Evolutionary conservation across 2,329 filamentous ascomycete genomes (phyloP), one percentile per base, ranked within the genome.

Genomic region (Diaporthe eres): DNA sequence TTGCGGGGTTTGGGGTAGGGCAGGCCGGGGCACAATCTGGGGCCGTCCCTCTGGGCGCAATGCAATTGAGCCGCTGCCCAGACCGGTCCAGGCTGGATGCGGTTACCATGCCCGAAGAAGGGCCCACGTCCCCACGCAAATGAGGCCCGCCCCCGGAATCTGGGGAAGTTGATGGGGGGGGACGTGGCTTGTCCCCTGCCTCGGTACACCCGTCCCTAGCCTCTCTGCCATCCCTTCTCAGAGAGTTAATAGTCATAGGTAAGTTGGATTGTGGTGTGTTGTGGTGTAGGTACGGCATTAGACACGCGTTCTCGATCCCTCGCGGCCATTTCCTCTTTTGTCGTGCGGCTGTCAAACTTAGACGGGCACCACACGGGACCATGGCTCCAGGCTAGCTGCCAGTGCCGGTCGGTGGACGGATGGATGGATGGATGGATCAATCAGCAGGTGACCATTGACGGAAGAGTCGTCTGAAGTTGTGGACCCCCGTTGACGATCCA

Each of bases 261-360:
- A 19, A 63, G 37, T 28, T 63, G 17, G 10, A 8, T 8, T 55
- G n/a, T 28, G 25, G 7, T 19, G 9, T 57, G 13, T 2, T 10
- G 15, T 10, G 55, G 28, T 37, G 57, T 34, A 34, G 34, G 34
- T 3, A n/a, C 34, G 13, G 19, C 28, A n/a, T 34, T 22, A 68
- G 63, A 17, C 47, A 39, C 47, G 22, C 53, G 47, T 39, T 39
- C 65, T 53, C 31, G 47, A 68, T 68, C 65, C 65, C 31, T 68
- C 65, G 65, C 65, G 65, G 65, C 65, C 65, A 70, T 70, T 70
- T 70, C 65, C 49, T 70, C 19, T 68, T 68, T 53, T 31, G 65
- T 68, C 65, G 13, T 39, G 65, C 15, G 34, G 49, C 65, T 70
- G 34, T 42, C 65, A 42, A 55, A 22, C 47, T 39, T 53, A 53